Conservation (phyloP, 176 grass and related monocot genomes). For the Lolium multiflorum region DNA sequence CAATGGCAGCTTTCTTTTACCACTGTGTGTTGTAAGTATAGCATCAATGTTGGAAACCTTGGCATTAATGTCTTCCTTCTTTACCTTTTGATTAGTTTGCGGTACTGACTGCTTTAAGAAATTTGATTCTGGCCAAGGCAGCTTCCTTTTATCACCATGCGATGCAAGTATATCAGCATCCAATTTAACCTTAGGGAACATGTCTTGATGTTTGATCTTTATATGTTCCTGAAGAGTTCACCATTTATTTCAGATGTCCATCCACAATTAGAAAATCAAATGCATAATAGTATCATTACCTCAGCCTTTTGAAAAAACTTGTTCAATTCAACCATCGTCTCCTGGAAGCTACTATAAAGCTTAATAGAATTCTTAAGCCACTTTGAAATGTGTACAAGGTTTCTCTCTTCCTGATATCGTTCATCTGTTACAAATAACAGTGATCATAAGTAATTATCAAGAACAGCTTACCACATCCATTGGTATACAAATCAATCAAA, state of each 20-base stretch:
- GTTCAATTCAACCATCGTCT: constrained; percentile 58
- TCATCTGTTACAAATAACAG: constrained; percentile 69
- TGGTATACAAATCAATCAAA: constrained; percentile 24
- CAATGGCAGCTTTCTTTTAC: constrained; percentile 53
- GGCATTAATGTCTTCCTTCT: constrained; percentile 31
- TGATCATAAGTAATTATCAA: constrained; percentile 40
- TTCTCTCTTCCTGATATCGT: constrained; percentile 77
- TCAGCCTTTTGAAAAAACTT: constrained; percentile 83
- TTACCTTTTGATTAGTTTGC: constrained; percentile 54
- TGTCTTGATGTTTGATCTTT: constrained; percentile 46
- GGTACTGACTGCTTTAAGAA: constrained; percentile 44
- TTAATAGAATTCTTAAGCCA: constrained; percentile 93
- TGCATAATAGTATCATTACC: constrained; percentile 48
- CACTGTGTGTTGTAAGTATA: constrained; percentile 31
- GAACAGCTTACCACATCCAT: constrained; percentile 11
- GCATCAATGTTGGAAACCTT: constrained; percentile 25
- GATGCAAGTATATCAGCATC: constrained; percentile 44
- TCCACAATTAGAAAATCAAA: constrained; percentile 39
- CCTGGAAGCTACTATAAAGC: constrained; percentile 66
- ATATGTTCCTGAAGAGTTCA: constrained; percentile 54
- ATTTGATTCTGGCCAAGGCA: constrained; percentile 48
- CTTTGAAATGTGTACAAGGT: constrained; percentile 82
- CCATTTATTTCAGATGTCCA: constrained; percentile 28
- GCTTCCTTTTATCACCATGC: constrained; percentile 55
- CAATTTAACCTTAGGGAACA: constrained; percentile 37